Conservation (phyloP, 2,329 filamentous ascomycete genomes). For the Akanthomyces lecanii region DNA sequence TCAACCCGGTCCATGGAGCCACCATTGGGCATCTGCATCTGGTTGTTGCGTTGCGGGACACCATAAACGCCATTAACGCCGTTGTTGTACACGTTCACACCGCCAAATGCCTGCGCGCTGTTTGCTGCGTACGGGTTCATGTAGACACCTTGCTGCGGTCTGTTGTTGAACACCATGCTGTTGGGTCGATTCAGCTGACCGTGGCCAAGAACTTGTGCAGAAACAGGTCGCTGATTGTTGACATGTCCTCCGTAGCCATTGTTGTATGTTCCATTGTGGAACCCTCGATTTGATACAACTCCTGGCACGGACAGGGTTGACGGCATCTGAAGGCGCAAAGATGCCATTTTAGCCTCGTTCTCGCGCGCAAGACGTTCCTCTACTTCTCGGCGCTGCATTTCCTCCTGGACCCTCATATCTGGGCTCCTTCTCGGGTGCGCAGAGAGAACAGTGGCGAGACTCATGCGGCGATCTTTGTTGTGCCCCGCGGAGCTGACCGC, state of each 20-base stretch:
- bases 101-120: slow-evolving; percentile 1
- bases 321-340: slow-evolving; percentile 48
- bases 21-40: slow-evolving; percentile 20
- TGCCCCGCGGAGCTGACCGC: slow-evolving; percentile 18
- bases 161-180: slow-evolving; percentile 17
- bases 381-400: slow-evolving; percentile 38
- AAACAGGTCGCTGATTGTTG: slow-evolving; percentile 25
- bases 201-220: slow-evolving; percentile 23
- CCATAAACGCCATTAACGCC: slow-evolving; percentile 18
- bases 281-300: slow-evolving; percentile 41
- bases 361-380: slow-evolving; percentile 38
- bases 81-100: slow-evolving; percentile 9
- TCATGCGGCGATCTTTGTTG: slow-evolving; percentile 36
- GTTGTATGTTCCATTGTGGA: slow-evolving; percentile 50
- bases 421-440: slow-evolving; percentile 39
- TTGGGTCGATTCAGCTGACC: slow-evolving; percentile 22
- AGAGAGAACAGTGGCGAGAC: slow-evolving; percentile 56
- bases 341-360: slow-evolving; percentile 46
- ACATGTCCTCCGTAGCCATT: slow-evolving; percentile 43
- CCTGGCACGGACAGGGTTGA: slow-evolving; percentile 31
- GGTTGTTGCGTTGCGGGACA: slow-evolving; percentile 25
- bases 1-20: slow-evolving; percentile 36
- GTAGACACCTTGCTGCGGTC: neutral
- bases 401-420: slow-evolving; percentile 39
- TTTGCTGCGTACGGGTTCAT: slow-evolving; percentile 16